Base-by-base conservation (phyloP, 805 yeast species). In the Candida taoyuanica region DNA sequence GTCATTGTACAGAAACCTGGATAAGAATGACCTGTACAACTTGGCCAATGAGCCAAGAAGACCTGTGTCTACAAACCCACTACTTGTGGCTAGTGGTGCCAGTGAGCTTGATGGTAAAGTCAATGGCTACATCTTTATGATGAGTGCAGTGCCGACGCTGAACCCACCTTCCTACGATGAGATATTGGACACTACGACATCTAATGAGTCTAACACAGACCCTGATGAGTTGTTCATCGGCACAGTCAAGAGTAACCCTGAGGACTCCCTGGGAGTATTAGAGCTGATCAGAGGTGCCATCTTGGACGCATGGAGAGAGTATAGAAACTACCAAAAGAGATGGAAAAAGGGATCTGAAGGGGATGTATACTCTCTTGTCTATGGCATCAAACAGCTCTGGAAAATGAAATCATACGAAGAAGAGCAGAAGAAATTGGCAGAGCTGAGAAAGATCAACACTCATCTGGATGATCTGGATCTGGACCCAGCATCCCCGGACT, bases 11-110 rank as follows among this genome's bases (percentile, higher is more conserved):
- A 67, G 81, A 29, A 70, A 76, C 44, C 56, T 84, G 29, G 81
- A 78, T 32, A 71, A 69, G 34, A 78, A 76, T 23, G 70, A 77
- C 12, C 59, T 84, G 20, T 68, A 69, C 33, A 81, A 81, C 35
- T 60, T 84, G 34, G 84, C 83, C 5, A 67, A 76, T 43, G 81
- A 74, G 45, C 84, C 84, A 7, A 54, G 83, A 34, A 63, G 66
- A 42, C 78, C 80, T 4, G 83, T 76, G 0, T 68, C 74, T 11
- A 79, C 86, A 5, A 78, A 76, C 36, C 84, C 89, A 3, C 56
- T 84, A 39, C 57, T 84, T 11, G 85, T 81, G 3, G 91, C 87
- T 5, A 78, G 86, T 27, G 93, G 93, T 2, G 85, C 88, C 5
- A 74, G 85, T 30, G 91, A 82, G 43, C 59, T 84, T 48, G 82